These are phyloP conservation scores for Tubosaeta brunneosetosa DNA, from an alignment of 768 basidiomycete species.

Conservation along the genomic window DNA sequence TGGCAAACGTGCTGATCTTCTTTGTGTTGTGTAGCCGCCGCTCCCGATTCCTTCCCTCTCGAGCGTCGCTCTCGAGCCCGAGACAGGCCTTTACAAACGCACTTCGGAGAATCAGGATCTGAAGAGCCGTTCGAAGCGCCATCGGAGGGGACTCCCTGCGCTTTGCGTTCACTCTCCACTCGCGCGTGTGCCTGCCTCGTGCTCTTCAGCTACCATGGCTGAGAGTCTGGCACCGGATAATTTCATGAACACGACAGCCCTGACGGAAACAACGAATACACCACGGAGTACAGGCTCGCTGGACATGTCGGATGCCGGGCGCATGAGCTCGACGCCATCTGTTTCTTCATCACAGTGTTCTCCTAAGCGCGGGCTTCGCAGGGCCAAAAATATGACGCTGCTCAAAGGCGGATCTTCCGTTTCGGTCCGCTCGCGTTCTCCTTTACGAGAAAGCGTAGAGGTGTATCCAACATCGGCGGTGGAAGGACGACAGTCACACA, in stretches of 20 bases:
- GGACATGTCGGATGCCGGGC: conserved; percentile 12
- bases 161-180: conserved; percentile 17
- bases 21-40: conserved; percentile 21
- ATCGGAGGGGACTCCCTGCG: conserved; percentile 16
- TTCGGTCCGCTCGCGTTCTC: conserved; percentile 20
- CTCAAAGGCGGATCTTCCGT: conserved; percentile 26
- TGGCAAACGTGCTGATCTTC: conserved; percentile 18
- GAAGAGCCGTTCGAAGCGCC: conserved; percentile 14
- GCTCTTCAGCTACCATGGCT: conserved; percentile 1
- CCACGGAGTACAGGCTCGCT: conserved; percentile 19
- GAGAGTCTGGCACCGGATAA: conserved; percentile 3
- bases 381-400: conserved; percentile 35
- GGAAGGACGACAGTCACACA: conserved; percentile 20
- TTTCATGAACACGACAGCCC: conserved; percentile 15
- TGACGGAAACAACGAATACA: conserved; percentile 18
- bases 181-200: conserved; percentile 13
- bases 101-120: conserved; percentile 10
- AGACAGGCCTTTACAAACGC: conserved; percentile 7
- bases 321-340: conserved; percentile 19
- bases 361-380: conserved; percentile 35
- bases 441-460: conserved; percentile 21
- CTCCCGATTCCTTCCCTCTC: conserved; percentile 15
- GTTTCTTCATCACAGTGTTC: conserved; percentile 23
- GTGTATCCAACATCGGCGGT: conserved; percentile 10
- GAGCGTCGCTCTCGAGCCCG: conserved; percentile 9